These are phyloP conservation scores for Martensiomyces pterosporus DNA, from an alignment of 192 early-diverging fungal species.

Conservation along the genomic window DNA sequence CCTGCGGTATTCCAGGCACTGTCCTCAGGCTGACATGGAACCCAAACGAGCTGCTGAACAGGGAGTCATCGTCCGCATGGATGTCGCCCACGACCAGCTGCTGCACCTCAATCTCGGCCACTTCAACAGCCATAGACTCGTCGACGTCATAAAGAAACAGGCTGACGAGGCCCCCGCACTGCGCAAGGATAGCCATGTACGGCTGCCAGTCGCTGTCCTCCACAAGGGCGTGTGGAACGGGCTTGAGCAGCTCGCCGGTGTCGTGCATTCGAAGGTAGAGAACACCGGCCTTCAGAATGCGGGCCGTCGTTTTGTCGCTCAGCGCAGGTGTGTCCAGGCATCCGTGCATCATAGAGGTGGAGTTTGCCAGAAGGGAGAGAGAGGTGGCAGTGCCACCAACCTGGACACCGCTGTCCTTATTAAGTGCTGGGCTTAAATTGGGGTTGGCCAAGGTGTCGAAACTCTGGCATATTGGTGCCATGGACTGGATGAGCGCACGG, in stretches of 20 bases:
- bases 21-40: conserved; percentile 19
- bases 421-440: too few species aligned
- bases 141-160: conserved; percentile 36
- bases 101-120: conserved; percentile 32
- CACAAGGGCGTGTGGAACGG: conserved; percentile 26
- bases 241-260: conserved; percentile 10
- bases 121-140: conserved; percentile 16
- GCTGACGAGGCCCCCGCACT: conserved; percentile 24
- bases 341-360: conserved; percentile 9
- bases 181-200: conserved; percentile 32
- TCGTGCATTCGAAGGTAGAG: conserved; percentile 30
- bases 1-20: too few species aligned
- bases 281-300: conserved; percentile 21
- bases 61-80: conserved; percentile 35
- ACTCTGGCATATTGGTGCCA: conserved; percentile 1
- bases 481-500: conserved; percentile 33
- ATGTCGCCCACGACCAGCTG: conserved; percentile 19
- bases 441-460: background rate
- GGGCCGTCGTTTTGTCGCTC: too few species aligned
- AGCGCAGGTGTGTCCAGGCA: conserved; percentile 8
- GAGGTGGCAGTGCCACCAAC: too few species aligned
- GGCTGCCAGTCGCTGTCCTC: conserved; percentile 25
- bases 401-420: background rate
- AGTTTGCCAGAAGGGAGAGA: too few species aligned
- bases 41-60: conserved; percentile 36